Percentiles rank a stretch among this genome's conserved stretches.
Evolutionary conservation across 2,329 filamentous ascomycete genomes (phyloP).

Genomic region (Lachnellula willkommii): DNA sequence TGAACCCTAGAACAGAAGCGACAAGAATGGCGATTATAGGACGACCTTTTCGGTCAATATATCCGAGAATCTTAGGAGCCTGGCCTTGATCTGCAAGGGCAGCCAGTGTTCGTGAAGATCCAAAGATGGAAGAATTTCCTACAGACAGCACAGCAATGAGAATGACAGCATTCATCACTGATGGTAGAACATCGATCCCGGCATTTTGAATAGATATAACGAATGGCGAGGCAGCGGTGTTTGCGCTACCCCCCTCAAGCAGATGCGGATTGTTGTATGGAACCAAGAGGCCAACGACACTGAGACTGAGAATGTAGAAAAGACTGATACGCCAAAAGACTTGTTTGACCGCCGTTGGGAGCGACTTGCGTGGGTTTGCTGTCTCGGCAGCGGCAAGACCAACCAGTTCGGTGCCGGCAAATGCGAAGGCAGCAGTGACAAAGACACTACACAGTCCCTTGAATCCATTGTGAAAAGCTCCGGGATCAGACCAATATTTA

Average conservation of each 20-base stretch:
- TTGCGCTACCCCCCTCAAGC: constrained; percentile 51
- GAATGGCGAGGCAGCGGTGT: constrained; percentile 78
- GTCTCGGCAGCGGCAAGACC: constrained; percentile 74
- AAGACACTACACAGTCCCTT: constrained; percentile 77
- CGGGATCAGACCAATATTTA: constrained; percentile 69
- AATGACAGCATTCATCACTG: constrained; percentile 93
- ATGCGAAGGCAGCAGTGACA: constrained; percentile 71
- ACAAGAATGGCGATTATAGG: constrained; percentile 68
- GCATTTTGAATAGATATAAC: constrained; percentile 87
- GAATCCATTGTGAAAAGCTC: constrained; percentile 80
- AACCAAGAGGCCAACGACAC: constrained; percentile 76
- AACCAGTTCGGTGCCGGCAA: constrained; percentile 70
- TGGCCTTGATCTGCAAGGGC: constrained; percentile 84
- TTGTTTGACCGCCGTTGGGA: constrained; percentile 85
- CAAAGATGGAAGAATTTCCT: constrained; percentile 87
- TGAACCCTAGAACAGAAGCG: constrained; percentile 62
- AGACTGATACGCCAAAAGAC: constrained; percentile 91
- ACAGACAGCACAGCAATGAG: constrained; percentile 86
- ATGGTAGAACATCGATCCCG: constrained; percentile 73
- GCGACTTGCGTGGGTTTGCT: constrained; percentile 70
- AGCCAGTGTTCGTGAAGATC: constrained; percentile 82
- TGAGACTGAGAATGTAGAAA: constrained; percentile 82
- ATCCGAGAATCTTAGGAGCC: constrained; percentile 70
- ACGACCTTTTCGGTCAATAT: constrained; percentile 77
- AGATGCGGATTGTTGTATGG: constrained; percentile 64